Percentiles rank a stretch among this genome's conserved stretches.
These are phyloP conservation scores for Cronartium ribicola DNA, from an alignment of 1,284 basidiomycete species.

Conservation along the genomic window DNA sequence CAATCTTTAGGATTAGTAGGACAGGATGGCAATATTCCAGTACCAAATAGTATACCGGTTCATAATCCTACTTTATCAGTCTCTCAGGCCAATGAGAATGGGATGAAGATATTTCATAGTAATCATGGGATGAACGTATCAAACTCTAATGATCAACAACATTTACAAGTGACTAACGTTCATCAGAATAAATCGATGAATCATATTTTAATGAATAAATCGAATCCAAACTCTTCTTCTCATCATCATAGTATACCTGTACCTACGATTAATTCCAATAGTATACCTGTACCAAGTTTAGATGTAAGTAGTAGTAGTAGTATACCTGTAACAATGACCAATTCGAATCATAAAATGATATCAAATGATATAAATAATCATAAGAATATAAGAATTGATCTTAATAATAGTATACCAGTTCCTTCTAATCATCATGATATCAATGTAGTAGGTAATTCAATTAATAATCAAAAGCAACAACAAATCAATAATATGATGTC, in stretches of 20 bases:
- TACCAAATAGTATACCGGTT: slow-evolving; percentile 16
- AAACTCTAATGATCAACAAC: too few species aligned
- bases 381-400: slow-evolving; percentile 7
- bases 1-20: neutral
- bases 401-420: slow-evolving; percentile 23
- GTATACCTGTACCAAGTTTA: slow-evolving; percentile 14
- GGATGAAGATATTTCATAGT: neutral
- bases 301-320: slow-evolving; percentile 21
- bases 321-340: slow-evolving; percentile 23
- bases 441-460: slow-evolving; percentile 9
- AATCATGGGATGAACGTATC: too few species aligned
- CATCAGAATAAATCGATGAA: too few species aligned
- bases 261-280: slow-evolving; percentile 19
- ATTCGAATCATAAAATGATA: neutral
- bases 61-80: slow-evolving; percentile 3
- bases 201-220: too few species aligned
- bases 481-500: neutral
- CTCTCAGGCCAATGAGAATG: neutral
- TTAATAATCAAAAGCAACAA: slow-evolving; percentile 4
- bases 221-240: neutral
- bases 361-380: slow-evolving; percentile 9
- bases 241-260: slow-evolving; percentile 30
- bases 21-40: slow-evolving; percentile 25
- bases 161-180: too few species aligned
- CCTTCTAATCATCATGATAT: slow-evolving; percentile 1